Evolutionary conservation across 73 alveolate species (phyloP).

Genomic region (Tetrahymena borealis): DNA sequence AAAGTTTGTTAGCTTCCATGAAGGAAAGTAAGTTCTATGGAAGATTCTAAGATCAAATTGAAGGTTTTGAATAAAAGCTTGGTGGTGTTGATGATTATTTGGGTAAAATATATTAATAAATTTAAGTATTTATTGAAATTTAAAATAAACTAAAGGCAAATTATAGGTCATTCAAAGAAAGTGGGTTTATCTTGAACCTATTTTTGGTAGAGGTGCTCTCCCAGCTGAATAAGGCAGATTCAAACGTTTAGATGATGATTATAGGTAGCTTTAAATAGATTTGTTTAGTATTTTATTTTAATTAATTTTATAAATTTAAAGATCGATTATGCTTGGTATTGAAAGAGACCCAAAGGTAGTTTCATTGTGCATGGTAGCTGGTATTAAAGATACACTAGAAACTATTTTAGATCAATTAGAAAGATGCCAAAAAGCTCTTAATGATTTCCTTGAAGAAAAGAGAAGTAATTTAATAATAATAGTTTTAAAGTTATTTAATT

Average conservation of each 20-base stretch:
- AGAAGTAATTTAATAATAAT: conserved; percentile 34
- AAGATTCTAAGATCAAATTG: conserved; percentile 92
- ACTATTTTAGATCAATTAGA: conserved; percentile 94
- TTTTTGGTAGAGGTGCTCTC: conserved; percentile 98
- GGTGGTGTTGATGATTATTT: conserved; percentile 92
- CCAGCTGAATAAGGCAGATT: conserved; percentile 99
- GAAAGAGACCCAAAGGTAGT: conserved; percentile 87
- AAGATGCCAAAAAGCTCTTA: conserved; percentile 98
- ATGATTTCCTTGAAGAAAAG: conserved; percentile 98
- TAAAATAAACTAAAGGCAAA: background rate
- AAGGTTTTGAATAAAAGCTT: conserved; percentile 89
- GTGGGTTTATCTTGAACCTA: conserved; percentile 99
- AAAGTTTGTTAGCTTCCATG: conserved; percentile 89
- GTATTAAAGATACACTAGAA: conserved; percentile 93
- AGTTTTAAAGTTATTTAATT: background rate
- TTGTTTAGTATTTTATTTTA: no score
- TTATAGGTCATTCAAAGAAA: conserved; percentile 84
- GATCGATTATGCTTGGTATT: conserved; percentile 88
- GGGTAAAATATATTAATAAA: conserved; percentile 35
- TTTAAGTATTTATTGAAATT: background rate
- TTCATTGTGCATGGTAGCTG: conserved; percentile 81
- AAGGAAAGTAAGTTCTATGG: conserved; percentile 92
- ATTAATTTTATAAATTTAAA: no score
- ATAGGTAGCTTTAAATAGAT: conserved; percentile 12
- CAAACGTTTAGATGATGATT: conserved; percentile 97